phyloP scores from a whole-genome alignment of 2,329 filamentous ascomycete species.

The Fusarium duplospermum region DNA sequence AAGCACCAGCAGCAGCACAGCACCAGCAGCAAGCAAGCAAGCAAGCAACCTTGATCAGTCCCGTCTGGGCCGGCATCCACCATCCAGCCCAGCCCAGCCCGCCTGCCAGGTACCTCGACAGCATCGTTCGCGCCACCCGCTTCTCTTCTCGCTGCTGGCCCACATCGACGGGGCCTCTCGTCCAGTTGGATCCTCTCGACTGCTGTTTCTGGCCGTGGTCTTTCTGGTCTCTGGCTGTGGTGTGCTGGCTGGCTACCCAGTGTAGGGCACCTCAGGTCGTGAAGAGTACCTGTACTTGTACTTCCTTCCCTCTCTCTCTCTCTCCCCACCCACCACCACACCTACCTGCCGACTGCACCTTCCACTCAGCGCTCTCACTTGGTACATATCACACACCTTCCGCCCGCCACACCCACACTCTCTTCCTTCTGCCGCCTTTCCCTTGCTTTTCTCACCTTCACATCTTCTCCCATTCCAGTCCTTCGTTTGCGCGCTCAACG shows the following conservation, averaged over 20 bases:
- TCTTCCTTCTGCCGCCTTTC: conserved; percentile 32
- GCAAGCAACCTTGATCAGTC: conserved; percentile 27
- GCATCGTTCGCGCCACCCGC: conserved; percentile 47
- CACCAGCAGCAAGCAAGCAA: conserved; percentile 10
- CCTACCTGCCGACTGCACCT: neutral
- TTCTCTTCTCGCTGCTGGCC: conserved; percentile 43
- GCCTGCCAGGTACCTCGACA: conserved; percentile 35
- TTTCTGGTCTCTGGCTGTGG: conserved; percentile 2
- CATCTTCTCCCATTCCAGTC: conserved; percentile 50
- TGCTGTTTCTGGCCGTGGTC: conserved; percentile 8
- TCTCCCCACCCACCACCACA: neutral
- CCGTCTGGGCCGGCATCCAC: conserved; percentile 13
- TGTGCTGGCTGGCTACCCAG: conserved; percentile 6
- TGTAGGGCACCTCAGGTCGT: conserved; percentile 1
- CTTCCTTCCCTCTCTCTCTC: neutral
- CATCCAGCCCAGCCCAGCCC: conserved; percentile 28
- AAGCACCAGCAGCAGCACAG: neutral
- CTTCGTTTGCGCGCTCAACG: conserved; percentile 47
- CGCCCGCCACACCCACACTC: conserved; percentile 41
- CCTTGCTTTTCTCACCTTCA: conserved; percentile 45
- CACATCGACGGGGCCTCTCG: conserved; percentile 28
- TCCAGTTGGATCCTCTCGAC: conserved; percentile 27
- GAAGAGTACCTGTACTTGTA: conserved; percentile 8
- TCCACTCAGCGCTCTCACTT: neutral
- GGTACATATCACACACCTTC: conserved; percentile 42